Percentiles rank a stretch among this genome's conserved stretches.
Conservation (phyloP, 1,284 basidiomycete genomes). For the Chalciporus sp. region DNA sequence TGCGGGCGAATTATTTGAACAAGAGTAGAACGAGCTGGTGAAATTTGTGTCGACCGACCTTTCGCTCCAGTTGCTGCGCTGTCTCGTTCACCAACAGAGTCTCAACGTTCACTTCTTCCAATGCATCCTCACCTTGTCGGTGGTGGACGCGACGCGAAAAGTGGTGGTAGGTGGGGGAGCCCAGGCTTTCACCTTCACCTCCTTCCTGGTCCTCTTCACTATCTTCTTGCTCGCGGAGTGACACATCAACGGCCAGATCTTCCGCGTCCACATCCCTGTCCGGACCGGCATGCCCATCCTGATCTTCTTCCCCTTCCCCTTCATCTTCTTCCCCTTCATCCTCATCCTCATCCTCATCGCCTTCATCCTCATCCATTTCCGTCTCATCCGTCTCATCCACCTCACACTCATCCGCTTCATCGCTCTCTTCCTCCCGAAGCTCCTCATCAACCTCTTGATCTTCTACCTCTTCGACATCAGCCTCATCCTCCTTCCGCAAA, state of each 20-base stretch:
- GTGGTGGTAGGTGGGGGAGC: conserved; percentile 2
- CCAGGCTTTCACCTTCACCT: not conserved
- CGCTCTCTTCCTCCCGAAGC: not conserved
- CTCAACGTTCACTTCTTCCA: not conserved
- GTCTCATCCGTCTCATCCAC: too few species aligned
- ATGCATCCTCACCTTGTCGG: not conserved
- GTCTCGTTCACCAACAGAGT: conserved; percentile 1
- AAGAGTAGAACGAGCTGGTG: conserved; percentile 9
- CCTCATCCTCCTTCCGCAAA: not conserved
- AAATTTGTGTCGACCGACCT: conserved; percentile 16
- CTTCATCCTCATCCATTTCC: too few species aligned
- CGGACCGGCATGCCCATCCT: not conserved
- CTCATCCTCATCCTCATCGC: too few species aligned
- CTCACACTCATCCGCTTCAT: not conserved
- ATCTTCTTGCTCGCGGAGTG: conserved; percentile 3
- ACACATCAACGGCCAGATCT: conserved; percentile 17
- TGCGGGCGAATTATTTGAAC: conserved; percentile 14
- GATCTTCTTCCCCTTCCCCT: not conserved
- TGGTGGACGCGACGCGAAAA: conserved; percentile 10
- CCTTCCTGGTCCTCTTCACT: not conserved
- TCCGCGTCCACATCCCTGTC: not conserved
- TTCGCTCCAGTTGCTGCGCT: conserved; percentile 19
- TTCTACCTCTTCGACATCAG: not conserved
- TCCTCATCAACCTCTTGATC: not conserved
- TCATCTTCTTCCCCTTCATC: too few species aligned